phyloP scores from a whole-genome alignment of 805 yeast genomes.

The Tetrapisispora fleetii region DNA sequence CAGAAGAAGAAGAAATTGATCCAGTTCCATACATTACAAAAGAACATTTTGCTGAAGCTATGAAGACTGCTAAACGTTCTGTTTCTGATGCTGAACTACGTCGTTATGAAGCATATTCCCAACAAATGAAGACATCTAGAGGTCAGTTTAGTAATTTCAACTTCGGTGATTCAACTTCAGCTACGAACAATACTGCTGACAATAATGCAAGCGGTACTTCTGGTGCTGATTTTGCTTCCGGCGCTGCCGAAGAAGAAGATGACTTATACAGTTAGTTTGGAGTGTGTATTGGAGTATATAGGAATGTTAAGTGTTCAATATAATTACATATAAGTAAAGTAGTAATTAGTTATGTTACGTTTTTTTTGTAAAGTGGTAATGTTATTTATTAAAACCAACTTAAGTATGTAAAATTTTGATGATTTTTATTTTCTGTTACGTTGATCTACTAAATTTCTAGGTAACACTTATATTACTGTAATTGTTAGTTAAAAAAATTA shows the following conservation, averaged over 20 bases:
- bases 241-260: constrained; percentile 47
- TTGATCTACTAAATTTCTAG: too few relatives aligned
- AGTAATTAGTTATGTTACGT: not conserved
- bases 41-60: constrained; percentile 95
- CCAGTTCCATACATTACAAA: constrained; percentile 93
- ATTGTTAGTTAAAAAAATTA: too few relatives aligned
- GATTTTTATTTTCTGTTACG: too few relatives aligned
- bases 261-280: constrained; percentile 45
- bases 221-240: constrained; percentile 37
- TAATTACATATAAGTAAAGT: constrained; percentile 1
- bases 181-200: constrained; percentile 41
- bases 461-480: not conserved
- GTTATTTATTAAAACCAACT: not conserved
- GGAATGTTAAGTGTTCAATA: constrained; percentile 1
- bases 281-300: not conserved
- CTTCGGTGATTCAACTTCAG: constrained; percentile 49
- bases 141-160: constrained; percentile 89
- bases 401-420: too few relatives aligned
- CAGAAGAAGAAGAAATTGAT: constrained; percentile 47
- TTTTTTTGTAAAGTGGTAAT: not conserved
- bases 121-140: constrained; percentile 90
- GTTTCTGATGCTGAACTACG: constrained; percentile 96
- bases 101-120: constrained; percentile 97
- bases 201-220: constrained; percentile 20
- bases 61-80: constrained; percentile 98